phyloP scores from a whole-genome alignment of 768 basidiomycete genomes.

The Fomitopsis serialis region DNA sequence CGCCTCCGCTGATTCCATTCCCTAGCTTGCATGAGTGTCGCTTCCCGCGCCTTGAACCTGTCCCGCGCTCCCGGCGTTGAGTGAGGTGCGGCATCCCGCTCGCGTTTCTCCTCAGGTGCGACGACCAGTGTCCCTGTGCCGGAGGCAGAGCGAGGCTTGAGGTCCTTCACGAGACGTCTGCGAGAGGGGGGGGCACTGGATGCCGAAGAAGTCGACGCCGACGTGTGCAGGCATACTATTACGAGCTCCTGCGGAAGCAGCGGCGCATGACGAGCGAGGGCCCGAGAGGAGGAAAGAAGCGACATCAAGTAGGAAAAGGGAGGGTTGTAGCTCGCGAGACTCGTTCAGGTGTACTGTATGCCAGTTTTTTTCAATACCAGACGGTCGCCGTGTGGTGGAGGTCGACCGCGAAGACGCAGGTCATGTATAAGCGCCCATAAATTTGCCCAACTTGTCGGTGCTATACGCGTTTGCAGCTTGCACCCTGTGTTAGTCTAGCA shows the following conservation, averaged over 20 bases:
- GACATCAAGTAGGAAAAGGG: conserved; percentile 10
- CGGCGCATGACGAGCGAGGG: conserved; percentile 1
- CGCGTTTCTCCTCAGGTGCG: conserved; percentile 7
- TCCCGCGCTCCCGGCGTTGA: conserved; percentile 5
- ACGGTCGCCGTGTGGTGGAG: no score
- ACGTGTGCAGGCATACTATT: conserved; percentile 13
- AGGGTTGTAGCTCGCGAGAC: no score
- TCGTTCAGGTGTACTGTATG: no score
- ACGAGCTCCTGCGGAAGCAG: conserved; percentile 12
- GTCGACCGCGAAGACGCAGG: no score
- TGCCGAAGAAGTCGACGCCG: not conserved
- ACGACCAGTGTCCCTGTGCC: conserved; percentile 12
- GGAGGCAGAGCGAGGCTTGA: conserved; percentile 5
- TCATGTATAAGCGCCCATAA: no score
- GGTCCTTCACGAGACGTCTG: conserved; percentile 20
- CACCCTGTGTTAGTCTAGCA: no score
- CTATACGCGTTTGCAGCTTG: no score
- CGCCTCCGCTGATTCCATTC: not conserved
- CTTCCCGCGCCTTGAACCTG: not conserved
- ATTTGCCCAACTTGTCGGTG: no score
- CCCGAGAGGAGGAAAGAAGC: conserved; percentile 10
- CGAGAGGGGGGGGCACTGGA: conserved; percentile 9
- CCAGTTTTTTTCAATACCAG: no score
- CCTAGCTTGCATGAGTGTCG: not conserved
- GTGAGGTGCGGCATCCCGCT: conserved; percentile 19